Percentiles rank a stretch among this genome's conserved stretches.
phyloP scores from a whole-genome alignment of 2,329 filamentous ascomycete species.

The Epichloe gansuensis region DNA sequence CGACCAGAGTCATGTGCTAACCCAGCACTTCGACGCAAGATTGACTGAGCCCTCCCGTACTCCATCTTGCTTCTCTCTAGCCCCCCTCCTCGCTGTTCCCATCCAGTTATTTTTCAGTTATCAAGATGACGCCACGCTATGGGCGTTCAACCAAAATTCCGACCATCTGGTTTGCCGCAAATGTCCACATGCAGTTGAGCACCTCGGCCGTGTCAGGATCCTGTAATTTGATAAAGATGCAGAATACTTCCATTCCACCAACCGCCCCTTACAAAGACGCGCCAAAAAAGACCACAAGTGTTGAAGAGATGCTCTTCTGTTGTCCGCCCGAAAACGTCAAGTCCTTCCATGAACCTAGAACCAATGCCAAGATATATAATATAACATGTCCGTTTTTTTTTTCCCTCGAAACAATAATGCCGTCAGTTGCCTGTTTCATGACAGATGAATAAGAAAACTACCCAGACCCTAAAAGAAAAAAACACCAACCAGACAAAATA shows the following conservation, averaged over 20 bases:
- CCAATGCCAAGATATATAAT: conserved; percentile 12
- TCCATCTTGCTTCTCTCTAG: not conserved
- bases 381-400: conserved; percentile 10
- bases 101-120: not conserved
- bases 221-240: conserved; percentile 9
- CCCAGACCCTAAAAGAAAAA: conserved; percentile 6
- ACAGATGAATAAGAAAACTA: conserved; percentile 4
- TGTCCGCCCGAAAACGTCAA: conserved; percentile 4
- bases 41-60: not conserved
- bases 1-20: not conserved
- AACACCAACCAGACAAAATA: conserved; percentile 4
- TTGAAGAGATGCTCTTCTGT: conserved; percentile 8
- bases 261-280: conserved; percentile 1
- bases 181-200: conserved; percentile 4
- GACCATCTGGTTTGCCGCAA: not conserved
- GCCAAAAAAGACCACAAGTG: conserved; percentile 8
- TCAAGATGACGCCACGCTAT: conserved; percentile 5
- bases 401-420: conserved; percentile 11
- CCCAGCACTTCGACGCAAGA: not conserved
- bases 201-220: conserved; percentile 9
- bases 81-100: not conserved
- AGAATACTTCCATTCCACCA: not conserved
- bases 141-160: not conserved
- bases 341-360: conserved; percentile 6
- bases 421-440: conserved; percentile 6